These are phyloP conservation scores for Ilyonectria sp. DNA, from an alignment of 2,329 filamentous ascomycete species.

Conservation along the genomic window DNA sequence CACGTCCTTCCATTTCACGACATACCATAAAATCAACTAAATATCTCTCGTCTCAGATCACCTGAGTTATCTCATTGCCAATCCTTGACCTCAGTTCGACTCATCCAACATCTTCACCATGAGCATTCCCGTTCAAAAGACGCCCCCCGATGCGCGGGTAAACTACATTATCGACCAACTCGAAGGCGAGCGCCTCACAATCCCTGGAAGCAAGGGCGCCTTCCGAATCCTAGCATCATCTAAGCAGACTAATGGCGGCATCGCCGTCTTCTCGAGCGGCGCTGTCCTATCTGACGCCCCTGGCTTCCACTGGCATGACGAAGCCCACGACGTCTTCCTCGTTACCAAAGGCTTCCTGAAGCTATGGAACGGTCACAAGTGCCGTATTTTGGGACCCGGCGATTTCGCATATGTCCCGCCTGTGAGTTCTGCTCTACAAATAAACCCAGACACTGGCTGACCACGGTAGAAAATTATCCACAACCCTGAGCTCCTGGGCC, in stretches of 20 bases:
- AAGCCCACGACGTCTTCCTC: conserved; percentile 72
- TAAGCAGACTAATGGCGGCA: conserved; percentile 65
- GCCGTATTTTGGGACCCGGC: conserved; percentile 66
- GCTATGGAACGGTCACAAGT: conserved; percentile 71
- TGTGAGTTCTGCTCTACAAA: conserved; percentile 49
- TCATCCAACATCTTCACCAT: conserved; percentile 38
- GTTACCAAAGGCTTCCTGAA: conserved; percentile 69
- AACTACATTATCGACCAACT: conserved; percentile 64
- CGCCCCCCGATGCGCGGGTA: conserved; percentile 56
- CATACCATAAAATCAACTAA: not conserved
- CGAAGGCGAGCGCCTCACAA: conserved; percentile 66
- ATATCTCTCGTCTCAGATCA: not conserved
- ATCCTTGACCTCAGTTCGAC: not conserved
- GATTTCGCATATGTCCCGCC: conserved; percentile 73
- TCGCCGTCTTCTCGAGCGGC: conserved; percentile 66
- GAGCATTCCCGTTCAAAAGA: conserved; percentile 50
- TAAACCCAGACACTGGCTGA: not conserved
- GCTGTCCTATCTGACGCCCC: conserved; percentile 62
- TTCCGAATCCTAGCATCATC: conserved; percentile 67
- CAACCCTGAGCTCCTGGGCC: conserved; percentile 68
- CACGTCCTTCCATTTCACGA: not conserved
- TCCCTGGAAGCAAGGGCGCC: conserved; percentile 66
- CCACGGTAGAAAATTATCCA: conserved; percentile 63
- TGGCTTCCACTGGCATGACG: conserved; percentile 70
- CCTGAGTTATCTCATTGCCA: not conserved